Conservation (phyloP, 2,329 filamentous ascomycete species). For the Fusarium xylarioides region DNA sequence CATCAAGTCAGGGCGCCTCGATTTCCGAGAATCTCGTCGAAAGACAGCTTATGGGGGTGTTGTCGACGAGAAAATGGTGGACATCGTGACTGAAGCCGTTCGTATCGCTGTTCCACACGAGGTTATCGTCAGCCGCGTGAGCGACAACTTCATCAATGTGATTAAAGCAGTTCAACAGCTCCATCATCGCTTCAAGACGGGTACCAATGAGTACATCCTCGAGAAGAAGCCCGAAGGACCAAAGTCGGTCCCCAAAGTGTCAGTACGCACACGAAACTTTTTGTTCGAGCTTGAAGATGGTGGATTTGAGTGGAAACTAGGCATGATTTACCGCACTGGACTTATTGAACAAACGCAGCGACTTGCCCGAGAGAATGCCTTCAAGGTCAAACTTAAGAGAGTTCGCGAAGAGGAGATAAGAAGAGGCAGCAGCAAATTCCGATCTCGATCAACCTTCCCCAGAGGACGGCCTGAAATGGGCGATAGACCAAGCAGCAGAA, state of each 20-base stretch:
- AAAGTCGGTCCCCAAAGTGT: constrained; percentile 86
- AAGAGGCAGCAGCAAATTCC: constrained; percentile 61
- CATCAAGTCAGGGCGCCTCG: constrained; percentile 81
- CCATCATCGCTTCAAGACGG: constrained; percentile 90
- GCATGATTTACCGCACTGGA: constrained; percentile 91
- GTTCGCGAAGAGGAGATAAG: constrained; percentile 76
- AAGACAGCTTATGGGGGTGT: constrained; percentile 68
- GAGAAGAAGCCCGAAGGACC: constrained; percentile 86
- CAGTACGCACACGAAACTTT: constrained; percentile 81
- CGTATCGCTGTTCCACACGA: constrained; percentile 91
- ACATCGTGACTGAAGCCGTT: constrained; percentile 85
- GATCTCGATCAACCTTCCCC: constrained; percentile 63
- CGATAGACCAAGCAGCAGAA: constrained; percentile 55
- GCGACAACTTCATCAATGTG: constrained; percentile 92
- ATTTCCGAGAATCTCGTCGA: constrained; percentile 79
- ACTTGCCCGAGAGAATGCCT: constrained; percentile 88
- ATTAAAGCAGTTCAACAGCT: constrained; percentile 88
- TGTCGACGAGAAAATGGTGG: constrained; percentile 81
- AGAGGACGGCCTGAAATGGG: constrained; percentile 47
- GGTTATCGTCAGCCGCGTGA: constrained; percentile 85
- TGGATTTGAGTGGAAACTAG: constrained; percentile 96
- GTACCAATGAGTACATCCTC: constrained; percentile 87
- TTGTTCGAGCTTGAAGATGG: constrained; percentile 95
- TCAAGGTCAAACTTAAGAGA: constrained; percentile 85
- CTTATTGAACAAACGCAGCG: constrained; percentile 90